phyloP scores from a whole-genome alignment of 805 yeast species.

The Zygoascus bituminiphila region DNA sequence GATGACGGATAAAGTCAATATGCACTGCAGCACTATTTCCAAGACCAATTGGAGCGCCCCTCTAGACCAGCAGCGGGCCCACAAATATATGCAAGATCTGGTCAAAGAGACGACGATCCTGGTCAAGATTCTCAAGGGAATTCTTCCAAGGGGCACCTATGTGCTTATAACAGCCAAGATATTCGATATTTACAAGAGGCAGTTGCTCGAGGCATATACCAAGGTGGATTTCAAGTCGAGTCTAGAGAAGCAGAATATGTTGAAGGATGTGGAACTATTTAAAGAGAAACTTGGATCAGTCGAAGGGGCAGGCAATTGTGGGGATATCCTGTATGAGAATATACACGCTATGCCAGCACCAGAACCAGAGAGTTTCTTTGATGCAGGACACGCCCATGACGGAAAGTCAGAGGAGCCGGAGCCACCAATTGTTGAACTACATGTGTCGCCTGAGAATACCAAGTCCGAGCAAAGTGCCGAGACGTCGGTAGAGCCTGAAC shows the following conservation, averaged over 20 bases:
- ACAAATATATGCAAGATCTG: constrained; percentile 54
- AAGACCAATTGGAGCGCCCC: constrained; percentile 45
- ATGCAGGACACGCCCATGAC: constrained; percentile 4
- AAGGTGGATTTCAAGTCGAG: constrained; percentile 29
- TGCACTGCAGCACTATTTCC: constrained; percentile 42
- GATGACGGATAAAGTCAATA: constrained; percentile 55
- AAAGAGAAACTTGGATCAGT: constrained; percentile 50
- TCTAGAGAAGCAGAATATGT: constrained; percentile 35
- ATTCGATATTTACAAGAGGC: constrained; percentile 47
- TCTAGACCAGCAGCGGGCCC: constrained; percentile 35
- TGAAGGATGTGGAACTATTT: constrained; percentile 57
- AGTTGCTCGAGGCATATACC: constrained; percentile 45
- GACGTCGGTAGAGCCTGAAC: not conserved
- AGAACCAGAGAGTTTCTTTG: constrained; percentile 5
- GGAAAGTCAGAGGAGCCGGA: constrained; percentile 6
- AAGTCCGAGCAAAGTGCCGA: no score
- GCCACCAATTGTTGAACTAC: not conserved
- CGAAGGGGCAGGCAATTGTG: constrained; percentile 26
- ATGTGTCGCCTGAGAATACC: not conserved
- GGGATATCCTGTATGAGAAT: constrained; percentile 16
- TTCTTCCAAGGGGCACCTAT: constrained; percentile 45
- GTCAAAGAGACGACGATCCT: constrained; percentile 63
- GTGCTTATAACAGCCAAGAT: constrained; percentile 26
- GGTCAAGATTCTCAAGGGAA: constrained; percentile 48
- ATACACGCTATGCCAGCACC: constrained; percentile 16